These are phyloP conservation scores for Phaffia tasmanica DNA, from an alignment of 768 basidiomycete species.

Conservation along the genomic window DNA sequence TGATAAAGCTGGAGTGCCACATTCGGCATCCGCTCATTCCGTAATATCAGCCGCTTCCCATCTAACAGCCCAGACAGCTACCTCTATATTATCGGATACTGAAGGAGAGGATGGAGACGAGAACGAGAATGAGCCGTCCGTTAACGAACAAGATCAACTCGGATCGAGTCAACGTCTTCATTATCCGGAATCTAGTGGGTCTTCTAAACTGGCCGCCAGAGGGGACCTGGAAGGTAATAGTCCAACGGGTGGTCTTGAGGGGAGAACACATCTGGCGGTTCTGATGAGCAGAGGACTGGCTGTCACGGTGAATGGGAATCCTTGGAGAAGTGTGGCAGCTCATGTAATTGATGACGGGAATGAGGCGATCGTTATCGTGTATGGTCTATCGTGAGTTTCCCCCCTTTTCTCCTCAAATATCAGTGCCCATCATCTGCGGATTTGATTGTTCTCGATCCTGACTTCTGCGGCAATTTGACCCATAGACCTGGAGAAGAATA, in stretches of 20 bases:
- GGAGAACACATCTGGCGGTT: slow-evolving; percentile 18
- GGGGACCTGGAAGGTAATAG: not conserved
- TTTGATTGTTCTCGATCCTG: slow-evolving; percentile 55
- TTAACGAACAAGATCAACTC: too few species aligned
- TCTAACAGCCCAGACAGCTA: too few species aligned
- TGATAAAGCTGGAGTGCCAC: not conserved
- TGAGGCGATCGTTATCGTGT: slow-evolving; percentile 82
- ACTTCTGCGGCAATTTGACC: slow-evolving; percentile 29
- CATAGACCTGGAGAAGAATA: slow-evolving; percentile 24
- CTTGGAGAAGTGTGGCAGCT: slow-evolving; percentile 68
- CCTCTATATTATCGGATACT: too few species aligned
- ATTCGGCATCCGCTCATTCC: too few species aligned
- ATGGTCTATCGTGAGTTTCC: slow-evolving; percentile 63
- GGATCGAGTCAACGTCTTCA: not conserved
- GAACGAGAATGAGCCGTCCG: not conserved
- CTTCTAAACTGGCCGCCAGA: not conserved
- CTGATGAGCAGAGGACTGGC: slow-evolving; percentile 58
- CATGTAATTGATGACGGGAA: slow-evolving; percentile 58
- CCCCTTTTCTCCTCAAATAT: slow-evolving; percentile 29
- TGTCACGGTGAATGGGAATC: slow-evolving; percentile 65
- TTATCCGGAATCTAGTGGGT: slow-evolving; percentile 4
- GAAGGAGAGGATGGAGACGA: not conserved
- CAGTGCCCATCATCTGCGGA: slow-evolving; percentile 42
- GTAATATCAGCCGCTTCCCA: too few species aligned
- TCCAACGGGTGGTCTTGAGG: not conserved